Percentiles rank a stretch among this genome's conserved stretches.
Conservation (phyloP, 371 early-diverging fungal genomes). For the Apophysomyces trapeziformis region DNA sequence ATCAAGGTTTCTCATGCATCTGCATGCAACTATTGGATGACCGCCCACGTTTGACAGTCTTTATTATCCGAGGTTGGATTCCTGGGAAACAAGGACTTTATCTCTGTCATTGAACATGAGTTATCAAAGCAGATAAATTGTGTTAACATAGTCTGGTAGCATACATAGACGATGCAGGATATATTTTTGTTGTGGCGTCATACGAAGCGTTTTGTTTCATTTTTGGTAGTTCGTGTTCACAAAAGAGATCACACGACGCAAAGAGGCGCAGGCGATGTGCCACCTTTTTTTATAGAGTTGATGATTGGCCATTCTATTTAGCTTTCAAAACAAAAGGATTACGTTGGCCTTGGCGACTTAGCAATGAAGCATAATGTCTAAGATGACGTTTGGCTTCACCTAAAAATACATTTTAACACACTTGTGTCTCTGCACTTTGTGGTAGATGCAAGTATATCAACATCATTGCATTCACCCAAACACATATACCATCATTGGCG, state of each 20-base stretch:
- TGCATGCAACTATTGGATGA: not conserved
- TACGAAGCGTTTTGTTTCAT: not conserved
- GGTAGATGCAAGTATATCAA: no score
- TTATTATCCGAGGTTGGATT: not conserved
- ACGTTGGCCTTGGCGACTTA: not conserved
- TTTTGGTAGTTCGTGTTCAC: conserved; percentile 5
- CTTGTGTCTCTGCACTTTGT: no score
- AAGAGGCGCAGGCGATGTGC: conserved; percentile 9
- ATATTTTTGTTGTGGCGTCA: conserved; percentile 7
- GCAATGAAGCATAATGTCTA: not conserved
- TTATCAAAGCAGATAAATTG: no score
- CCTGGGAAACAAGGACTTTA: not conserved
- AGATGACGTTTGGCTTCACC: not conserved
- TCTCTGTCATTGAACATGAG: not conserved
- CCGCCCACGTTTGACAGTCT: conserved; percentile 5
- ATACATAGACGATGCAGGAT: not conserved
- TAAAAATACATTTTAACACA: not conserved
- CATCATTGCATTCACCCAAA: not conserved
- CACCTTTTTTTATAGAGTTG: conserved; percentile 9
- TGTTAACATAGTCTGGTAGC: not conserved
- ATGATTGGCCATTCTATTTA: not conserved
- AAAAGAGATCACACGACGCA: conserved; percentile 8
- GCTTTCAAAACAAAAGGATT: not conserved
- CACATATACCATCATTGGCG: not conserved
- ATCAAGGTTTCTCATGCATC: conserved; percentile 7